These are phyloP conservation scores for Gaeumannomyces sp. DNA, from an alignment of 2,329 filamentous ascomycete genomes.

Conservation along the genomic window DNA sequence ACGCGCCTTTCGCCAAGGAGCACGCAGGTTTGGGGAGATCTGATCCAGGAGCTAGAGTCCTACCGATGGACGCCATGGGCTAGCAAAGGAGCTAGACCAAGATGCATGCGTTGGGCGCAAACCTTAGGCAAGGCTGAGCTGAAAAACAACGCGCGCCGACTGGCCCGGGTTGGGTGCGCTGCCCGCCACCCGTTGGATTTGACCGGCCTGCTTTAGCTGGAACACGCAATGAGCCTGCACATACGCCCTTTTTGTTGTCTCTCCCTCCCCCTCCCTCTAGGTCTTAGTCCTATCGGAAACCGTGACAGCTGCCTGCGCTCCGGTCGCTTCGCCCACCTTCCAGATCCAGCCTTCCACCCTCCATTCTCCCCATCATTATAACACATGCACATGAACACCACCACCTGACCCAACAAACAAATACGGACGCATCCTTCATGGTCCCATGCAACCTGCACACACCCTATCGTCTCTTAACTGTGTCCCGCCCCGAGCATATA, in stretches of 20 bases:
- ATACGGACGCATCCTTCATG: background rate
- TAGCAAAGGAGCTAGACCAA: background rate
- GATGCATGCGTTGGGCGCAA: slow-evolving; percentile 1
- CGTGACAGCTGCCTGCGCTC: background rate
- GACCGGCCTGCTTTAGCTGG: background rate
- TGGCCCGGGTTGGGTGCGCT: background rate
- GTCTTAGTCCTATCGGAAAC: background rate
- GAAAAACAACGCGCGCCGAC: background rate
- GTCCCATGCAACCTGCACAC: background rate
- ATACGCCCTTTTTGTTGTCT: background rate
- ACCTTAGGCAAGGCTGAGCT: slow-evolving; percentile 6
- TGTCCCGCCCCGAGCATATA: background rate
- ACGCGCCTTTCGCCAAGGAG: background rate
- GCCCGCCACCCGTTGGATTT: background rate
- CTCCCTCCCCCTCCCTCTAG: no score
- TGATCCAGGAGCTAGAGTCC: background rate
- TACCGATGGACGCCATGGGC: background rate
- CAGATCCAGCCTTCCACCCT: background rate
- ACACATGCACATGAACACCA: background rate
- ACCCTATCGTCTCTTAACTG: background rate
- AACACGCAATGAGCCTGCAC: background rate
- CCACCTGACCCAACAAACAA: background rate
- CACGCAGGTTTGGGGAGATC: background rate
- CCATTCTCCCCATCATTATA: background rate
- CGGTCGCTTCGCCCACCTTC: background rate